Base-by-base conservation (phyloP, 148 eudicot species). In the Salicornia ramosissima region DNA sequence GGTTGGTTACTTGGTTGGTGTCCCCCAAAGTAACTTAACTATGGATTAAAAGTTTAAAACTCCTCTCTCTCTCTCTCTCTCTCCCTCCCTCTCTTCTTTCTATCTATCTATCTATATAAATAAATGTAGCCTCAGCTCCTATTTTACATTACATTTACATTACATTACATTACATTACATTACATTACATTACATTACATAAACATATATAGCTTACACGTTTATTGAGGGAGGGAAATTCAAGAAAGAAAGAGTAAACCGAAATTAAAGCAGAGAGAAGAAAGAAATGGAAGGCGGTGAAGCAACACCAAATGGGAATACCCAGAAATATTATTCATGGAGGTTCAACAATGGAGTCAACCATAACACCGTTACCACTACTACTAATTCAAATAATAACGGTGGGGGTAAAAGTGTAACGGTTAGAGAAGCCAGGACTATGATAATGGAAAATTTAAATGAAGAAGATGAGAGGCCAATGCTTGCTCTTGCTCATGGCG, bases 401-500 rank as follows among this genome's bases (percentile, higher is more conserved):
- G 55, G 19, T 29, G 29, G 0, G 0, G 24, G 31, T 24, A 30
- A 70, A n/a, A 71, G 31, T 0, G 22, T 74, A 6, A 76, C 87
- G 2, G 68, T 88, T 2, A 70, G 87, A 75, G 75, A 79, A 24
- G 76, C 75, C 21, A 75, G 85, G 16, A 69, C 71, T 0, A 62
- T 59, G 19, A 13, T 88, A 1, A 79, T 59, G 68, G 61, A 61
- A 34, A 81, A 76, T 39, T 63, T 88, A 8, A 71, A 83, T 46
- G 71, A 73, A 0, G 42, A 72, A 31, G 96, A 87, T 12, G 22
- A 57, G 1, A 79, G 87, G 43, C 65, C 74, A 33, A 29, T 73
- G 16, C 80, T 87, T 51, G 81, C 81, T 47, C 78, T 87, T 21
- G 88, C 85, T 29, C 82, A 77, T 46, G 96, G 96, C 8, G 96